Conservation (phyloP, 1,284 basidiomycete species). For the Ceratobasidium sp. region DNA sequence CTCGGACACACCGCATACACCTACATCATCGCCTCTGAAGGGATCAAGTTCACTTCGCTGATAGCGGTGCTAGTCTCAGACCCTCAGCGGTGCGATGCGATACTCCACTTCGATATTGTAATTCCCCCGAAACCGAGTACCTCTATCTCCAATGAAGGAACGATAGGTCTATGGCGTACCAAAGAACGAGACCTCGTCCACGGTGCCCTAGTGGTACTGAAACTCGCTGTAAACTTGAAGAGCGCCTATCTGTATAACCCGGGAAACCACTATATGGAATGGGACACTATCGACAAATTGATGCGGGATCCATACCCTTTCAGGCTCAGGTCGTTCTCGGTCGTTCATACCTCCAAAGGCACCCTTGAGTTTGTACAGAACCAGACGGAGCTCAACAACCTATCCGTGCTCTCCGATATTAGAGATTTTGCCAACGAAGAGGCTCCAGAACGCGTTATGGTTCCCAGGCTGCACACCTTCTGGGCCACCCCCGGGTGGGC, state of each 20-base stretch:
- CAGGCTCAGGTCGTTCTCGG: background rate
- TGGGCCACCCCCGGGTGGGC: constrained; percentile 11
- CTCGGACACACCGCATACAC: constrained; percentile 5
- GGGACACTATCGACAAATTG: background rate
- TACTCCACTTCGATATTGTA: background rate
- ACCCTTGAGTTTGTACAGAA: background rate
- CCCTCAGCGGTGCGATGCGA: background rate
- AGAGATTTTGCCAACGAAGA: background rate
- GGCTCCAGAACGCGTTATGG: background rate
- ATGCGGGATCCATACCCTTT: background rate
- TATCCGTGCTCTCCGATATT: background rate
- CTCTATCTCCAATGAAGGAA: background rate
- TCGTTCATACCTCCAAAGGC: background rate
- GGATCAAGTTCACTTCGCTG: background rate
- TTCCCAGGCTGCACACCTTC: background rate
- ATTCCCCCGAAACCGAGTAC: background rate
- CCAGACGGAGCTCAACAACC: background rate
- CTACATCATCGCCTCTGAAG: background rate
- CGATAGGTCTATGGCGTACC: background rate
- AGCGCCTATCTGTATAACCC: background rate
- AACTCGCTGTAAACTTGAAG: background rate
- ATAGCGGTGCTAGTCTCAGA: background rate
- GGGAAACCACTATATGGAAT: background rate
- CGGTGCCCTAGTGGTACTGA: background rate
- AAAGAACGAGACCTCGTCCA: background rate